These are phyloP conservation scores for Claviceps maximensis DNA, from an alignment of 2,329 filamentous ascomycete genomes.

Conservation along the genomic window DNA sequence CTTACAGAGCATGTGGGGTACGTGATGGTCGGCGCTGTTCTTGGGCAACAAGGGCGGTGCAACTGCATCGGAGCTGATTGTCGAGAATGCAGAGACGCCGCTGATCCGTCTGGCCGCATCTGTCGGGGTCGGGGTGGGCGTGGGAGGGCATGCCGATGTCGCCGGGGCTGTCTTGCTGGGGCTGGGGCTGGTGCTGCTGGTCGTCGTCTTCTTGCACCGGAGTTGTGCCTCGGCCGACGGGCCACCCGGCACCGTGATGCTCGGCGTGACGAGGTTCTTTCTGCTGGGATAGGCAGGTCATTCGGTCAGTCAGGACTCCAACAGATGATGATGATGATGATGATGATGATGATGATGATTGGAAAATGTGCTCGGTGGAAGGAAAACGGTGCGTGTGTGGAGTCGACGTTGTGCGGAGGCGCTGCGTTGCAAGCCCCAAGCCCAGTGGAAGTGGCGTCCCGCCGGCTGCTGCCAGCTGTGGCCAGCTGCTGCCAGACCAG, in stretches of 20 bases:
- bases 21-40: conserved; percentile 16
- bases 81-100: conserved; percentile 16
- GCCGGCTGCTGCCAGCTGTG: background rate
- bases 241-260: conserved; percentile 19
- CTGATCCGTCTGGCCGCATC: conserved; percentile 26
- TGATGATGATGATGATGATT: background rate
- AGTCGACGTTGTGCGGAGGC: too few species aligned
- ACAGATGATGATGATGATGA: background rate
- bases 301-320: background rate
- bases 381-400: background rate
- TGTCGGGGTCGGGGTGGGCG: conserved; percentile 4
- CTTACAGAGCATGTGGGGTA: conserved; percentile 37
- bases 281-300: conserved; percentile 14
- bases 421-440: too few species aligned
- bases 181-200: background rate
- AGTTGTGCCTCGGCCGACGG: conserved; percentile 27
- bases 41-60: background rate
- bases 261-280: conserved; percentile 30
- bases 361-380: background rate
- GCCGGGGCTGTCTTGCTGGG: background rate
- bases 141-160: background rate
- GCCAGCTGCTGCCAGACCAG: background rate
- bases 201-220: conserved; percentile 5
- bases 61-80: conserved; percentile 19
- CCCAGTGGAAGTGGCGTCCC: background rate